These are phyloP conservation scores for Hura crepitans DNA, from an alignment of 441 rosid species.

Conservation along the genomic window DNA sequence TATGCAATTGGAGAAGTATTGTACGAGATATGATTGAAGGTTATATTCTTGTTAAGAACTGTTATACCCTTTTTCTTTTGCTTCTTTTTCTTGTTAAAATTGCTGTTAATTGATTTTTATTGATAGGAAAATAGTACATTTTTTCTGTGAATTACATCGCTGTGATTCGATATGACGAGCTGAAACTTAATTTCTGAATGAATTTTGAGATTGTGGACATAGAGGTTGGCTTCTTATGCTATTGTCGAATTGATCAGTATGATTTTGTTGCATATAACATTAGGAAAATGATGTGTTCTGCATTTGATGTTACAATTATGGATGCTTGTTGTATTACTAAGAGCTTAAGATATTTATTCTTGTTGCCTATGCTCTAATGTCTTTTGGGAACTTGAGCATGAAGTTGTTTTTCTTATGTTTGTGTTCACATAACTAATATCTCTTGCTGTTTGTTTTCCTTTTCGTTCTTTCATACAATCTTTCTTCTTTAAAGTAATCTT, in stretches of 20 bases:
- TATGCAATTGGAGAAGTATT: conserved; percentile 2
- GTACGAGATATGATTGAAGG: conserved; percentile 19
- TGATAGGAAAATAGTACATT: conserved; percentile 20
- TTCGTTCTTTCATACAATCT: background rate
- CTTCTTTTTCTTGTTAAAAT: background rate
- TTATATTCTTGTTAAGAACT: conserved; percentile 28
- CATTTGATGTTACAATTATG: background rate
- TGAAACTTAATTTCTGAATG: conserved; percentile 5
- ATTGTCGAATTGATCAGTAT: background rate
- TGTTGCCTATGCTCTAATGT: background rate
- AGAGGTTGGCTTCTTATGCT: background rate
- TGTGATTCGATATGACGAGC: background rate
- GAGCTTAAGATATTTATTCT: background rate
- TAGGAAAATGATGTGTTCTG: background rate
- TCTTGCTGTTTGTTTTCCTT: background rate
- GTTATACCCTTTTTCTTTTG: conserved; percentile 2
- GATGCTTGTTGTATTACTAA: background rate
- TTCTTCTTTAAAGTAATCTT: background rate
- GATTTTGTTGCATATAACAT: background rate
- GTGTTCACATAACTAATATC: background rate
- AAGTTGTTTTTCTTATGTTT: background rate
- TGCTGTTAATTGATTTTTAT: conserved; percentile 23
- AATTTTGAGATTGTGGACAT: background rate
- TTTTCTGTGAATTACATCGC: conserved; percentile 14
- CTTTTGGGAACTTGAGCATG: background rate